phyloP scores from a whole-genome alignment of 306 rosid species.

The Cucumis melo region DNA sequence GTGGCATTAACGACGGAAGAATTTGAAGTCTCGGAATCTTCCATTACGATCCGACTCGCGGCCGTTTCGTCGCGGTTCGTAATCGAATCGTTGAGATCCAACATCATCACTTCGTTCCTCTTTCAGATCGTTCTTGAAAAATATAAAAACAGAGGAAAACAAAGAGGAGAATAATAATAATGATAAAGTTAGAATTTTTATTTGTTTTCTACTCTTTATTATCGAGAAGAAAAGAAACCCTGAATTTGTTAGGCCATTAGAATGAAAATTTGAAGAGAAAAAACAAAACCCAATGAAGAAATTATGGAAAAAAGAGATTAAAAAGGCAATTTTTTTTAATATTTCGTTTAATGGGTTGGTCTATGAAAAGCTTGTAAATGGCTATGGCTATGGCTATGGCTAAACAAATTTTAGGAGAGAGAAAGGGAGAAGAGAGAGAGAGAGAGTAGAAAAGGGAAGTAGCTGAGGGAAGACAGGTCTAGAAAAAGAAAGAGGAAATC shows the following conservation, averaged over 20 bases:
- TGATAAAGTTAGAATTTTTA: background rate
- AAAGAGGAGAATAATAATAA: background rate
- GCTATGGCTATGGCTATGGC: background rate
- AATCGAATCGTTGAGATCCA: slow-evolving; percentile 31
- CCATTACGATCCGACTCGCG: slow-evolving; percentile 1
- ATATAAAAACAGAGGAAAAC: background rate
- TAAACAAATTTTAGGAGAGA: background rate
- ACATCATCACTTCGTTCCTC: slow-evolving; percentile 8
- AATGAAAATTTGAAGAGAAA: background rate
- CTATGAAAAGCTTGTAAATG: background rate
- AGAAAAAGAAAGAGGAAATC: slow-evolving; percentile 3
- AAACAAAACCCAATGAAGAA: background rate
- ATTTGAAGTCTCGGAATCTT: slow-evolving; percentile 25
- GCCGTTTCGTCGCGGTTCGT: slow-evolving; percentile 8
- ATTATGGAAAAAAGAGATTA: background rate
- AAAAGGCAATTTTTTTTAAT: background rate
- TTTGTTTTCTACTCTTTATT: background rate
- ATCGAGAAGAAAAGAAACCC: background rate
- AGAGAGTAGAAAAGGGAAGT: background rate
- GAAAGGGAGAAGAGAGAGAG: background rate
- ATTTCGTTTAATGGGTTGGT: background rate
- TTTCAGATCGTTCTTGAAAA: background rate
- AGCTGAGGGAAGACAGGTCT: background rate
- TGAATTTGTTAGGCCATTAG: background rate
- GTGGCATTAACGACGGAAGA: slow-evolving; percentile 33